These are phyloP conservation scores for Candida gorgasii DNA, from an alignment of 805 yeast species.

Conservation along the genomic window DNA sequence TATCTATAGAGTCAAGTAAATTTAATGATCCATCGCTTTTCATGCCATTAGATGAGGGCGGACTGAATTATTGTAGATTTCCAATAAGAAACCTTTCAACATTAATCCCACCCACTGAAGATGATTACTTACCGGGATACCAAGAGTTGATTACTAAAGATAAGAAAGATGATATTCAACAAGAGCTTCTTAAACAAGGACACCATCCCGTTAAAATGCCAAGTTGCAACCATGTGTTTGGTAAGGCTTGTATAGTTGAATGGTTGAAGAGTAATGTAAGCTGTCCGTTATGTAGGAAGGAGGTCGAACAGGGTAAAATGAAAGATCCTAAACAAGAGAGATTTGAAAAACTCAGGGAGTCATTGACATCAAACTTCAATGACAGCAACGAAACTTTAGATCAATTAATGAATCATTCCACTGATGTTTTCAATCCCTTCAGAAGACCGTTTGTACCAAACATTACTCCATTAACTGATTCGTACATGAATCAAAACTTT, in stretches of 20 bases:
- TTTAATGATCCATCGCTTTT: slow-evolving; percentile 36
- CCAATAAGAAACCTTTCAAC: slow-evolving; percentile 28
- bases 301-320: slow-evolving; percentile 29
- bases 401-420: slow-evolving; percentile 29
- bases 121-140: slow-evolving; percentile 32
- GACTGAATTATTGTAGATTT: slow-evolving; percentile 24
- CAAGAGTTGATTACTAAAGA: slow-evolving; percentile 11
- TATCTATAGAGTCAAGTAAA: not conserved
- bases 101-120: slow-evolving; percentile 18
- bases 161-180: slow-evolving; percentile 13
- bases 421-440: slow-evolving; percentile 40
- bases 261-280: slow-evolving; percentile 42
- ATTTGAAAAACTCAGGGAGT: slow-evolving; percentile 14
- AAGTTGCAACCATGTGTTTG: slow-evolving; percentile 43
- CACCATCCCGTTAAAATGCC: slow-evolving; percentile 45
- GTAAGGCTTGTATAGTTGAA: slow-evolving; percentile 40
- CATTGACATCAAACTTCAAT: slow-evolving; percentile 16
- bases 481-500: slow-evolving; percentile 36
- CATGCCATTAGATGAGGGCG: slow-evolving; percentile 31
- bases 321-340: slow-evolving; percentile 19
- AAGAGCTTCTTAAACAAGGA: slow-evolving; percentile 16
- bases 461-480: slow-evolving; percentile 41
- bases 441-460: slow-evolving; percentile 35
- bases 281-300: slow-evolving; percentile 44
- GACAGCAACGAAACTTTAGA: slow-evolving; percentile 20